phyloP scores from a whole-genome alignment of 345 rosid species.

The Noccaea caerulescens region DNA sequence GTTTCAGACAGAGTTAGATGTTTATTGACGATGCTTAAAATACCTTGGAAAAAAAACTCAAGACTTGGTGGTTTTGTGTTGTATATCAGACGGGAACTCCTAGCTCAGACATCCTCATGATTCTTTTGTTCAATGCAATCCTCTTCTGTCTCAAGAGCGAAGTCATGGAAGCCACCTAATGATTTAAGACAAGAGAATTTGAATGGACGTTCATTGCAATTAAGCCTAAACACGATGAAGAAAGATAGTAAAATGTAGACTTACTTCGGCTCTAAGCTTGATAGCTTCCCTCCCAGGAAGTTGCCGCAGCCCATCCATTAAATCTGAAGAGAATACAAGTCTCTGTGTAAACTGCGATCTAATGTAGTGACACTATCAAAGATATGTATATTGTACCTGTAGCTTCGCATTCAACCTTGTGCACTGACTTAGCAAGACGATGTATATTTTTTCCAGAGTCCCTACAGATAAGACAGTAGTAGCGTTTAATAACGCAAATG shows the following conservation, averaged over 20 bases:
- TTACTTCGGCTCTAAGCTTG: conserved; percentile 94
- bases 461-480: conserved; percentile 50
- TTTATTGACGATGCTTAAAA: conserved; percentile 26
- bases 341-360: conserved; percentile 9
- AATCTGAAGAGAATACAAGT: conserved; percentile 50
- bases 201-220: background rate
- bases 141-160: conserved; percentile 68
- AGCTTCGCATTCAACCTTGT: conserved; percentile 77
- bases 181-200: conserved; percentile 4
- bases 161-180: conserved; percentile 83
- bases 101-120: conserved; percentile 78
- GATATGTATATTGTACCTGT: conserved; percentile 52
- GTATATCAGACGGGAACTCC: conserved; percentile 65
- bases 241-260: conserved; percentile 13
- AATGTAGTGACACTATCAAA: conserved; percentile 11
- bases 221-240: background rate
- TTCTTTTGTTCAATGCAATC: conserved; percentile 61
- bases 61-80: conserved; percentile 22
- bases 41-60: conserved; percentile 24
- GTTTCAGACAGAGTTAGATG: conserved; percentile 31
- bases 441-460: conserved; percentile 72
- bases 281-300: conserved; percentile 88
- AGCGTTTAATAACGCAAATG: conserved; percentile 30
- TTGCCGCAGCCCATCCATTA: conserved; percentile 92
- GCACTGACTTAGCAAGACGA: conserved; percentile 67